phyloP scores from a whole-genome alignment of 495 filamentous ascomycete species.

The Lophiotrema nucula region DNA sequence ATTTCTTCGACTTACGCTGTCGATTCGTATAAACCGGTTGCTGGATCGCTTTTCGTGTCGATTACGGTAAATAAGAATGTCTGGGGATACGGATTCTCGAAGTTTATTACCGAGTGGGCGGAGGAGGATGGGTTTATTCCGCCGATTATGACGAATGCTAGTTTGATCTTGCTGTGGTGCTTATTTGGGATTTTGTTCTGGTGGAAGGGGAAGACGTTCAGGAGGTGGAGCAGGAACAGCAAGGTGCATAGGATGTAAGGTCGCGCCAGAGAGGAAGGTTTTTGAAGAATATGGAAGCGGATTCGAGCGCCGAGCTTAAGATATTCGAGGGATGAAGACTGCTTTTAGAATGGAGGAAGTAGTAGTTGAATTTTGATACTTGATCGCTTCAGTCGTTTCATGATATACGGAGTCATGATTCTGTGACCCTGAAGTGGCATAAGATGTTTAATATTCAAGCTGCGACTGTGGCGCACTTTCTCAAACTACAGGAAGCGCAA shows the following conservation, averaged over 20 bases:
- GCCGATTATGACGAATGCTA: conserved; percentile 45
- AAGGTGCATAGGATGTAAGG: conserved; percentile 54
- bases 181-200: conserved; percentile 56
- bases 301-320: too few species aligned
- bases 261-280: too few species aligned
- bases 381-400: too few species aligned
- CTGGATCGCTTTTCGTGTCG: conserved; percentile 42
- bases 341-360: too few species aligned
- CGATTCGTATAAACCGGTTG: conserved; percentile 58
- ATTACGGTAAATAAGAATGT: conserved; percentile 47
- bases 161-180: conserved; percentile 53
- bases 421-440: too few species aligned
- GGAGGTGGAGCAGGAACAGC: conserved; percentile 55
- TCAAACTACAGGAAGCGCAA: too few species aligned
- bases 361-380: too few species aligned
- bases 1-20: conserved; percentile 55
- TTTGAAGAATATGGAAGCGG: too few species aligned
- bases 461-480: too few species aligned
- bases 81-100: conserved; percentile 44
- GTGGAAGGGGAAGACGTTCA: conserved; percentile 56
- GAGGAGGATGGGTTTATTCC: conserved; percentile 32
- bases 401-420: too few species aligned
- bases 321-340: too few species aligned
- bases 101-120: conserved; percentile 42
- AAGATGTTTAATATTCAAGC: too few species aligned